phyloP scores from a whole-genome alignment of 805 yeast species.

The Lipomyces orientalis region DNA sequence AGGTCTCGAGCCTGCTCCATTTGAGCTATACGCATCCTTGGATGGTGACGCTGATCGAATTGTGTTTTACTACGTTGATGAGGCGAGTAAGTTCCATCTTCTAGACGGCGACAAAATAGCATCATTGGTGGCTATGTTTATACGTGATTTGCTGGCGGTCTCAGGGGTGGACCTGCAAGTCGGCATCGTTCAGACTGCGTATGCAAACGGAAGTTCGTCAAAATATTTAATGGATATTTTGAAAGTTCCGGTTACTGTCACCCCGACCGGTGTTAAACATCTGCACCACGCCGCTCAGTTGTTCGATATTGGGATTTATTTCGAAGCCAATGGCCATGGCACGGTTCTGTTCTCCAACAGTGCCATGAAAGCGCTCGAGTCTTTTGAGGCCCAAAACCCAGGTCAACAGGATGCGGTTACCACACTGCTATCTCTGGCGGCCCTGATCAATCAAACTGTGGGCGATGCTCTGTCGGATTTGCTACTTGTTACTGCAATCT shows the following conservation, averaged over 20 bases:
- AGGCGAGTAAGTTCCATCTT: conserved; percentile 45
- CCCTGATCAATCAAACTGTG: conserved; percentile 92
- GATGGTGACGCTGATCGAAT: conserved; percentile 98
- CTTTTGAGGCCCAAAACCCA: conserved; percentile 48
- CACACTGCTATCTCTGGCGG: conserved; percentile 64
- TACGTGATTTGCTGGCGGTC: conserved; percentile 58
- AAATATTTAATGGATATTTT: conserved; percentile 64
- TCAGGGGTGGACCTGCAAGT: conserved; percentile 53
- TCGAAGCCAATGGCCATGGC: conserved; percentile 99
- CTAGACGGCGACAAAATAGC: conserved; percentile 95
- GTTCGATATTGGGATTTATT: conserved; percentile 90
- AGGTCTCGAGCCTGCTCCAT: conserved; percentile 55
- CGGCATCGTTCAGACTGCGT: conserved; percentile 97
- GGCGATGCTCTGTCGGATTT: conserved; percentile 97
- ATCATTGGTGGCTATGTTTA: conserved; percentile 75
- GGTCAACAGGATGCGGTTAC: conserved; percentile 57
- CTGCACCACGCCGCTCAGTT: conserved; percentile 84
- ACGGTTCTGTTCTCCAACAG: conserved; percentile 80
- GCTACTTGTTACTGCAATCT: conserved; percentile 72
- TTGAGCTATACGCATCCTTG: conserved; percentile 73
- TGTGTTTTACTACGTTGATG: conserved; percentile 63
- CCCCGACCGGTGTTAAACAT: conserved; percentile 97
- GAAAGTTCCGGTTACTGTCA: conserved; percentile 78
- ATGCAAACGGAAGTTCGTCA: conserved; percentile 94
- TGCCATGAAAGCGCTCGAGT: conserved; percentile 50